Percentiles rank a stretch among this genome's conserved stretches.
Conservation (phyloP, 192 early-diverging fungal genomes). For the Tieghemiomyces parasiticus region DNA sequence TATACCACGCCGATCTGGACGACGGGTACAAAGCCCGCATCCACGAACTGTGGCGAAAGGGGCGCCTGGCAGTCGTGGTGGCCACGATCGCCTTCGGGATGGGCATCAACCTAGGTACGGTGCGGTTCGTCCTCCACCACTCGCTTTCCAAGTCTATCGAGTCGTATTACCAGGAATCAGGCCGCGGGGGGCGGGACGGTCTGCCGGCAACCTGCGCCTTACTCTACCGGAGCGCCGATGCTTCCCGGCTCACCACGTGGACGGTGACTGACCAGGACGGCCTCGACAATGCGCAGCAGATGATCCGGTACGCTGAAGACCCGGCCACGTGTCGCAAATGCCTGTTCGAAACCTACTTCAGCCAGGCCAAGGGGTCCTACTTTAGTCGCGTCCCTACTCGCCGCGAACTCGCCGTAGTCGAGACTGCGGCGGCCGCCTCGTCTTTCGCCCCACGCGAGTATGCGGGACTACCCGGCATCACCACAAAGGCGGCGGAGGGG, state of each 20-base stretch:
- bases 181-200: constrained; percentile 60
- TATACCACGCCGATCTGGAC: constrained; percentile 52
- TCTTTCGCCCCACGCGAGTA: neutral
- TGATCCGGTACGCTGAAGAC: constrained; percentile 49
- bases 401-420: neutral
- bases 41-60: constrained; percentile 25
- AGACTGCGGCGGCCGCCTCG: neutral
- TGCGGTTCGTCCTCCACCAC: constrained; percentile 32
- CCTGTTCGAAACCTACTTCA: constrained; percentile 39
- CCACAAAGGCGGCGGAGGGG: constrained; percentile 19
- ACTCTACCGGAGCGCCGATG: constrained; percentile 47
- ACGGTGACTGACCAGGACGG: constrained; percentile 42
- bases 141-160: constrained; percentile 31
- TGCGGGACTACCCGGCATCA: neutral
- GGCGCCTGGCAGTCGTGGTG: constrained; percentile 24
- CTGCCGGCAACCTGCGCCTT: constrained; percentile 46
- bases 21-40: constrained; percentile 23
- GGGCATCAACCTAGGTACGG: constrained; percentile 33
- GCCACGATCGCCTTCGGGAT: constrained; percentile 35
- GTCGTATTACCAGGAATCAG: constrained; percentile 60
- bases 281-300: constrained; percentile 37
- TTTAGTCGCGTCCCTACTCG: constrained; percentile 20
- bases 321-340: constrained; percentile 41
- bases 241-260: constrained; percentile 38
- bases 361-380: constrained; percentile 17